These are phyloP conservation scores for Pythium guiyangense DNA, from an alignment of 352 stramenopile species.

Conservation along the genomic window DNA sequence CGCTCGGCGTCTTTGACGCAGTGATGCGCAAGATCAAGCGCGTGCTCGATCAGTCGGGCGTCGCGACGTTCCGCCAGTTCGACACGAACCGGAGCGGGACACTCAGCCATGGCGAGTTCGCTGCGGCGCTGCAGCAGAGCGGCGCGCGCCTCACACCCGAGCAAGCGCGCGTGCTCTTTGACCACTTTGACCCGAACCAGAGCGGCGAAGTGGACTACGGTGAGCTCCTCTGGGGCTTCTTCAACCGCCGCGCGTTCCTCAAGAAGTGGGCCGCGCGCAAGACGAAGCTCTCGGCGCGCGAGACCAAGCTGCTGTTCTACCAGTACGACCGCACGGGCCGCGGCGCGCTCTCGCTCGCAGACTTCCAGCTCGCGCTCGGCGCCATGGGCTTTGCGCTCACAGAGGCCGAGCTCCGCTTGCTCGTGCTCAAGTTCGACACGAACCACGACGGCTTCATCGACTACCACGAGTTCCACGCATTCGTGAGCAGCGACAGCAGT, in stretches of 20 bases:
- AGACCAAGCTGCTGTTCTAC: no score
- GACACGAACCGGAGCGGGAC: slow-evolving; percentile 45
- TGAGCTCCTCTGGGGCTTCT: no score
- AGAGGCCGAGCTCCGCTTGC: slow-evolving; percentile 38
- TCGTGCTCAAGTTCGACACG: slow-evolving; percentile 45
- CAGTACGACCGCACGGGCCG: no score
- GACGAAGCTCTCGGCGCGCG: no score
- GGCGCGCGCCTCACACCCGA: slow-evolving; percentile 27
- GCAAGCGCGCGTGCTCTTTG: slow-evolving; percentile 41
- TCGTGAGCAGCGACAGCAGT: slow-evolving; percentile 17
- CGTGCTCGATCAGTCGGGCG: slow-evolving; percentile 13
- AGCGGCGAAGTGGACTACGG: no score
- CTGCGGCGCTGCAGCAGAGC: slow-evolving; percentile 25
- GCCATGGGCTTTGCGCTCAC: slow-evolving; percentile 43
- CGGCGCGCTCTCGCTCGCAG: no score
- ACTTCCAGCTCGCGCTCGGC: no score
- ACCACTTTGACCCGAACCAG: no score
- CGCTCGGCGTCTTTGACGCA: slow-evolving; percentile 30
- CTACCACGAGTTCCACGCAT: slow-evolving; percentile 56
- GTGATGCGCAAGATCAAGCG: slow-evolving; percentile 57
- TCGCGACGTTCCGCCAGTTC: slow-evolving; percentile 31
- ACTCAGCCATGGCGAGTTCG: slow-evolving; percentile 42
- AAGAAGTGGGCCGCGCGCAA: no score
- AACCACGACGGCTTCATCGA: slow-evolving; percentile 55
- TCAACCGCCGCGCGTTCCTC: no score